Base-by-base conservation (phyloP, 2,329 filamentous ascomycete genomes). In the Cryphonectria carpinicola region DNA sequence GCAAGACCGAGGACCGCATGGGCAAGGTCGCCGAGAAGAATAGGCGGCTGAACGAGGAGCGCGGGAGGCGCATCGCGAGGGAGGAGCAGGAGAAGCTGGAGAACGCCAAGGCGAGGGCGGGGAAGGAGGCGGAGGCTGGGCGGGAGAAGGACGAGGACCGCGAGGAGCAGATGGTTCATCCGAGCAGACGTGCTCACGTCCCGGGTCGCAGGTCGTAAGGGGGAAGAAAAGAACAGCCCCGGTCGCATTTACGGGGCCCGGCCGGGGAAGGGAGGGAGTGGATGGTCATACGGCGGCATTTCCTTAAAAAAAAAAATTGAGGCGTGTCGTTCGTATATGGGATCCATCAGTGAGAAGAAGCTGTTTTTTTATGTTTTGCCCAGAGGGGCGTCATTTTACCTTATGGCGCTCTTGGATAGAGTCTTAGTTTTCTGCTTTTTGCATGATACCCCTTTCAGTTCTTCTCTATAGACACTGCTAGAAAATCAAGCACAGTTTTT, bases 11-110 rank as follows among this genome's bases (percentile, higher is more conserved):
- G 74, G 82, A 86, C 70, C 87, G 95, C 74, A 89, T 88, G 78
- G 87, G 90, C 70, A 96, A 95, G 84, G 93, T 98, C 80, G 86
- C 88, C 77, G 87, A 87, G 70, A 98, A 97, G 88, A 98, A 98
- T 83, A 85, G 88, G 77, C 95, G 95, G 82, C 86, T 98, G 65
- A 88, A 93, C 75, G 93, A 92, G 77, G 85, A 88, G 80, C 83
- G 87, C 58, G 77, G 80, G 62, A 82, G 85, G 74, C 80, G 86
- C 49, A 83, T 85, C 43, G 80, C 84, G 75, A 78, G 78, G 71
- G 80, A 82, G 76, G 82, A 82, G 70, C 82, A 77, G 70, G 75
- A 86, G 79, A 77, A 73, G 66, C 56, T 60, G 52, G 41, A 67
- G 43, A 56, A 37, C 32, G 67, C 60, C 41, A 52, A 4, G 46